Evolutionary conservation across 108 stramenopile species (phyloP), one percentile per base, ranked within the genome.

Genomic region (Cylindrotheca fusiformis): DNA sequence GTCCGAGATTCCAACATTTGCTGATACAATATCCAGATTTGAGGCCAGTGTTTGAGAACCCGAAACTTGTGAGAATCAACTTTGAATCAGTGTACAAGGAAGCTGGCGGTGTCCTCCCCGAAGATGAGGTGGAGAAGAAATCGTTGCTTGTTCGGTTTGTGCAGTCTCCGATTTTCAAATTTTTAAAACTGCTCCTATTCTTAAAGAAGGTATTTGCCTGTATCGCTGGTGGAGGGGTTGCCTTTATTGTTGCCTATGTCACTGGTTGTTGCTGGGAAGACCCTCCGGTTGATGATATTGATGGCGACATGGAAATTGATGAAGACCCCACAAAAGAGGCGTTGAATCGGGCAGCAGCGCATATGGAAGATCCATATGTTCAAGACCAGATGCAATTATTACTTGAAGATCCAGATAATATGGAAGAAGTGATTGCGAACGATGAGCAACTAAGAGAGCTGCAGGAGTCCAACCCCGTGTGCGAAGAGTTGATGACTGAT

Each of bases 21-120:
- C 45, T 82, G 26, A 63, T 71, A 12, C 61, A 72, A 27, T 52
- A 74, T 23, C 81, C 81, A 14, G 81, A 82, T 60, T 49, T 82
- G n/a, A 53, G 77, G 27, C 76, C 76, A 6, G 64, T 82, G 29
- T 82, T 82, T 65, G 77, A 82, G 46, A 71, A 82, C 45, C 81
- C 76, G 3, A 56, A 69, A 18, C 36, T 82, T n/a, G 73, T 82
- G 22, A 36, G 76, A 31, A 71, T 78, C 51, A 75, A 74, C 46
- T 82, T 82, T 63, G 81, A 82, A 33, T 48, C 70, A 49, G 81
- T 77, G 19, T 82, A 82, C 51, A 32, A 48, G n/a, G 74, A 78
- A 29, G 72, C 76, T 0, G 81, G 81, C 23, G 80, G 80, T 19
- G 55, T 72, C 4, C 52, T 81, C 4, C 80, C 80, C 4, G 80